Base-by-base conservation (phyloP, 176 grass and related monocot species). In the Hordeum marinum region DNA sequence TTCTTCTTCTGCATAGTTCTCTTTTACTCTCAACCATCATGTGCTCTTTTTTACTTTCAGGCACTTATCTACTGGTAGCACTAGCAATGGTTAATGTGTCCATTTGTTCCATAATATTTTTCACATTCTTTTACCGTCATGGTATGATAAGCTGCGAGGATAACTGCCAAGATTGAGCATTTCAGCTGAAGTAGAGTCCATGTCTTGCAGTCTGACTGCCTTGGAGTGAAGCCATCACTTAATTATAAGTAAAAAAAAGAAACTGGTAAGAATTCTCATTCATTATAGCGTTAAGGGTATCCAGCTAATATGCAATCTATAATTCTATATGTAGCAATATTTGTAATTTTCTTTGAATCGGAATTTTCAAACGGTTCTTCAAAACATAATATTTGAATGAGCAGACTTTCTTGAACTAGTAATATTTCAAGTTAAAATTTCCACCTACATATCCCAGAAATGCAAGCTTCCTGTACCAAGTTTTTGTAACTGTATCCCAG, bases 401-500 rank as follows among this genome's bases (percentile, higher is more conserved):
- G 63, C 29, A 17, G 29, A 48, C 45, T 48, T 34, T 35, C 27
- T 66, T 66, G 61, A 64, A 29, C 10, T 29, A 64, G 25, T 25
- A 64, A 64, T 64, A 25, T 64, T 64, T 11, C 32, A 64, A 64
- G n/a, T 64, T 29, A 12, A 64, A 27, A 13, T 64, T 12, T 64
- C 9, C 9, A 64, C 24, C 61, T 26, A 64, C 1, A 25, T 29
- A 48, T 12, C 2, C 45, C n/a, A n/a, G n/a, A n/a, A n/a, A n/a
- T n/a, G 72, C 35, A 57, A 8, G 21, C 25, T 90, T 90, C 29
- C 50, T 79, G 0, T 87, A 31, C 14, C 78, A 43, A 50, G 89
- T 73, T 71, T 87, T 87, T 63, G 64, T 73, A 37, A 87, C 89
- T 45, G 41, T 90, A 8, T 88, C 85, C 7, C 85, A 90, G 54